Conservation (phyloP, 768 basidiomycete species). For the Trametes cubensis region DNA sequence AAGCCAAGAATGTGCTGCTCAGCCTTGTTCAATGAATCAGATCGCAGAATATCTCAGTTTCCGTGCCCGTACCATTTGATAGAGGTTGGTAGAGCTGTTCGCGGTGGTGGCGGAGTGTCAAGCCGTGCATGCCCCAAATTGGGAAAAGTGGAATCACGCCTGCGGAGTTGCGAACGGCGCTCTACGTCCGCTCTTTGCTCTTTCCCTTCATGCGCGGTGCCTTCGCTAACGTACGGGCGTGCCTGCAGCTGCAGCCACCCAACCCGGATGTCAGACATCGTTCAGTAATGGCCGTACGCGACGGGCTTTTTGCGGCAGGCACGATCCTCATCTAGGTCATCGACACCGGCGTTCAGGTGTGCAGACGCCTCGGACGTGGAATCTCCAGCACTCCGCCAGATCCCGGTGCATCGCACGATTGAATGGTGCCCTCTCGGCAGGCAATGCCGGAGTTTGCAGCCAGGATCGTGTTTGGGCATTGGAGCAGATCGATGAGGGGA, state of each 20-base stretch:
- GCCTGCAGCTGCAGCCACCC: not conserved
- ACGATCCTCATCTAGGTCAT: not conserved
- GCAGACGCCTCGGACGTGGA: not conserved
- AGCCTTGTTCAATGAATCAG: no score
- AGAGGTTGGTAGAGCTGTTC: no score
- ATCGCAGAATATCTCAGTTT: no score
- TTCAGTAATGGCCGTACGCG: not conserved
- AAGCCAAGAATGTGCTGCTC: no score
- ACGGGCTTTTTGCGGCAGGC: not conserved
- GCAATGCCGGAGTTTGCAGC: not conserved
- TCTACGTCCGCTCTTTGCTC: no score
- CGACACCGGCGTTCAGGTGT: not conserved
- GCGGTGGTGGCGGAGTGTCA: no score
- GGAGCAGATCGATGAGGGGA: not conserved
- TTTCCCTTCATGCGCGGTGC: no score
- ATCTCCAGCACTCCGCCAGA: slow-evolving; percentile 8
- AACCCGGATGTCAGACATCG: not conserved
- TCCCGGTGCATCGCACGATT: not conserved
- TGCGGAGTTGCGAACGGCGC: no score
- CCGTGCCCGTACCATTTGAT: no score
- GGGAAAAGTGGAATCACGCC: no score
- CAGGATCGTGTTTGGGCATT: not conserved
- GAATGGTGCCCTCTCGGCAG: not conserved
- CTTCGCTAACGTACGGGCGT: not conserved
- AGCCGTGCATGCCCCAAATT: no score